Base-by-base conservation (phyloP, 805 yeast genomes). In the Cyberlindnera galapagoensis region DNA sequence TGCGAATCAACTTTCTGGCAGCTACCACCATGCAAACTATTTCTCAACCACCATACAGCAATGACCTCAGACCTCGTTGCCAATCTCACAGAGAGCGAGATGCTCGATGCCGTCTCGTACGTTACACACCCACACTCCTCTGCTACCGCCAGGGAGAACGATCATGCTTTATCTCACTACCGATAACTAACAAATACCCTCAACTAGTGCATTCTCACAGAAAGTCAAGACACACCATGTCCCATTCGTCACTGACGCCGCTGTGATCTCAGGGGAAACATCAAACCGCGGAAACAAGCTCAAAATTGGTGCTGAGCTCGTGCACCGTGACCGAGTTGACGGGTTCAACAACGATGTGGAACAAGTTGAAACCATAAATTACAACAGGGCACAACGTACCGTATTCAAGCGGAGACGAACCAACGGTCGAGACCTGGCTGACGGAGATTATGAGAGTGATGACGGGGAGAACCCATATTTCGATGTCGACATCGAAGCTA, bases 221-320 rank as follows among this genome's bases (percentile, higher is more conserved):
- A 47, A 40, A 25, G 26, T 49, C 11, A 47, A 38, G 29, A 28
- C 21, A 8, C 30, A 30, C 5, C 23, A 28, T 11, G 20, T 21
- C 7, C 18, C 17, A 2, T 21, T 21, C 7, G 28, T 21, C 6
- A 24, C 16, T 4, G 41, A 37, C 4, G 42, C 40, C 4, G 54
- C 45, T 6, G 33, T 23, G 7, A 40, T 44, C 5, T 44, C 47
- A 24, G 64, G 65, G 5, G 57, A 62, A 13, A 50, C 59, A 2
- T 58, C 73, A 0, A 76, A 76, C 44, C 58, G 82, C 33, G 82
- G 82, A 8, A 69, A 69, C 39, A 76, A 76, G 48, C 58, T 77
- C 21, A 65, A 72, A 31, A 65, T 67, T 27, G 69, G 69, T 1
- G 63, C 78, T 7, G 60, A 65, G 8, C 45, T 51, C 11, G 69